A percentile compares a stretch with the other conserved stretches of the same genome.
Conservation (phyloP, 1,139 yeast genomes). For the Nakaseomyces glabratus region DNA sequence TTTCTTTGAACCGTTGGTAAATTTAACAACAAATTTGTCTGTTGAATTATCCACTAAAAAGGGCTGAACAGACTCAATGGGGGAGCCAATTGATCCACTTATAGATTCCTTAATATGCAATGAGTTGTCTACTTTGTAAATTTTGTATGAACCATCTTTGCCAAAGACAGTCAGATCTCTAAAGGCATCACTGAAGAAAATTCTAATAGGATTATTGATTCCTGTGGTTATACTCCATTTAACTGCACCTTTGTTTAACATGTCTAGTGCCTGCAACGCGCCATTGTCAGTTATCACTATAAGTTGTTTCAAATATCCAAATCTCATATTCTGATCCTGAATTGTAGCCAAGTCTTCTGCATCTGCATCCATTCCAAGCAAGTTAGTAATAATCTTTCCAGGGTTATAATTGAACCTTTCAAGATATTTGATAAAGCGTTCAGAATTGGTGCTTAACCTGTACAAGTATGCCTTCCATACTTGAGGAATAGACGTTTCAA, state of each 20-base stretch:
- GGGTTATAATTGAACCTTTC: slow-evolving; percentile 18
- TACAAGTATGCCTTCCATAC: slow-evolving; percentile 36
- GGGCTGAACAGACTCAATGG: slow-evolving; percentile 8
- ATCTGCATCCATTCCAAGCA: slow-evolving; percentile 16
- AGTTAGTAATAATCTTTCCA: slow-evolving; percentile 21
- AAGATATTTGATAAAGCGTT: slow-evolving; percentile 17
- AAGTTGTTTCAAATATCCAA: slow-evolving; percentile 44
- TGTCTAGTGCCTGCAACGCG: slow-evolving; percentile 38
- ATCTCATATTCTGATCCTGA: slow-evolving; percentile 24
- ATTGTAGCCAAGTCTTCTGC: slow-evolving; percentile 16
- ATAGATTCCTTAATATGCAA: not conserved
- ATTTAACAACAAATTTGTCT: slow-evolving; percentile 6
- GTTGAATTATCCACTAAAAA: not conserved
- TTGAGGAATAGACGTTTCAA: slow-evolving; percentile 33
- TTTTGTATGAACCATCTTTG: slow-evolving; percentile 21
- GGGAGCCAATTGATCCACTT: not conserved
- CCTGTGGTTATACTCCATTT: slow-evolving; percentile 37
- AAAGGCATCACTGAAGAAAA: slow-evolving; percentile 17
- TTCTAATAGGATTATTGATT: slow-evolving; percentile 15
- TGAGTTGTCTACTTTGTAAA: slow-evolving; percentile 8
- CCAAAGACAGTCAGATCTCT: slow-evolving; percentile 24
- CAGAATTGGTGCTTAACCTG: slow-evolving; percentile 36
- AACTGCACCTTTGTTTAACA: slow-evolving; percentile 33
- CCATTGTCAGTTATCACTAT: slow-evolving; percentile 39
- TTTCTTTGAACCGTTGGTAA: slow-evolving; percentile 4